A percentile compares a stretch with the other conserved stretches of the same genome.
phyloP scores from a whole-genome alignment of 352 stramenopile genomes.

The Globisporangium orthogonon region DNA sequence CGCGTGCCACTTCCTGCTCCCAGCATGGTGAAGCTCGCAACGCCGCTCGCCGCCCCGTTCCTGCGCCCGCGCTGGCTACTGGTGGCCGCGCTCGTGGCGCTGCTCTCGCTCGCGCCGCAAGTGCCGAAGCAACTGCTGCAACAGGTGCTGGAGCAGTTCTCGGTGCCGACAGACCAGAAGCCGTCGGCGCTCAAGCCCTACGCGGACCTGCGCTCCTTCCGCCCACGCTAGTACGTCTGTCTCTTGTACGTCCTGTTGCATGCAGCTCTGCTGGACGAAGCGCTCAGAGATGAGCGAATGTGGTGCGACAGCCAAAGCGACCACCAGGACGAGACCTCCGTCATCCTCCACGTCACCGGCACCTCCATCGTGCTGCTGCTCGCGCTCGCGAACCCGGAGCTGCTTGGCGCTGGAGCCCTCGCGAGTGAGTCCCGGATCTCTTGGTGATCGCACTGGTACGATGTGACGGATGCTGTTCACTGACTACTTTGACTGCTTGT shows the following conservation, averaged over 20 bases:
- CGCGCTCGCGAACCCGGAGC: conserved; percentile 27
- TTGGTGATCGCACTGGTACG: not conserved
- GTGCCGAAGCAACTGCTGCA: conserved; percentile 2
- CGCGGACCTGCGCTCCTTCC: conserved; percentile 31
- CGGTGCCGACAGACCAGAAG: not conserved
- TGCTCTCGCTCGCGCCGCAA: conserved; percentile 17
- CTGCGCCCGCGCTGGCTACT: conserved; percentile 25
- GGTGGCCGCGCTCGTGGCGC: conserved; percentile 19
- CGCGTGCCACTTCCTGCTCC: no score
- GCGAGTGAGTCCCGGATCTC: conserved; percentile 8
- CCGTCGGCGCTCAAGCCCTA: conserved; percentile 34
- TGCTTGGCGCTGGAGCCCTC: conserved; percentile 22
- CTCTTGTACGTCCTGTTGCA: no score
- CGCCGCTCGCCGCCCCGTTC: conserved; percentile 11
- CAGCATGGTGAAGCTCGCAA: conserved; percentile 1
- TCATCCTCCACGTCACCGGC: conserved; percentile 34
- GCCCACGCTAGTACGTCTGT: conserved; percentile 32
- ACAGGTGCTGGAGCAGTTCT: conserved; percentile 13
- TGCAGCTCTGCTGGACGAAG: not conserved
- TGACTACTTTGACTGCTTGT: not conserved
- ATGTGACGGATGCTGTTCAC: not conserved
- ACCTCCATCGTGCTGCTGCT: conserved; percentile 34
- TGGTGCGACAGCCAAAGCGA: conserved; percentile 14
- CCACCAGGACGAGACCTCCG: conserved; percentile 38
- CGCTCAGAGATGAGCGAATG: not conserved